Evolutionary conservation across 176 grass and related monocot species (phyloP), one percentile per base, ranked within the genome.

Genomic region (Oryza glumipatula): DNA sequence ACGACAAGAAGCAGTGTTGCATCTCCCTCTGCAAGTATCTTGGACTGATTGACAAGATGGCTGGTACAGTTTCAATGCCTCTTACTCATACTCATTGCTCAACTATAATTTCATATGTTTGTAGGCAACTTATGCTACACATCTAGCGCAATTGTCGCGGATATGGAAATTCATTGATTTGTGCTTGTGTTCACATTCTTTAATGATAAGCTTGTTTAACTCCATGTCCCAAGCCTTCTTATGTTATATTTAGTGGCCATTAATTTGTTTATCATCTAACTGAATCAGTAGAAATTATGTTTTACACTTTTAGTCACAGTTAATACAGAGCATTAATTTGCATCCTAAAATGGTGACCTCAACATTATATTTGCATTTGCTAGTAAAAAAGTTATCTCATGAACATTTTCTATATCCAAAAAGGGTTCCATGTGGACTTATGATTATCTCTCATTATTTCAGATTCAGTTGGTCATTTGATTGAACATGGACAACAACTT

Each of bases 21-120:
- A 14, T 83, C 32, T 43, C 70, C 2, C 73, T 88, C 66, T 83
- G 86, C 65, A 77, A 77, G 17, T 41, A 26, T 4, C 86, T 88
- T 41, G 86, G 86, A 7, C 21, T 88, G n/a, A 44, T 66, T 7
- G 24, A 16, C 0, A 66, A 70, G 15, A 19, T 88, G 67, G n/a
- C 30, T 65, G 86, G 80, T 88, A 88, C 28, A 56, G 74, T 67
- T 77, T 49, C 49, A 15, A 30, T 36, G 39, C 68, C 14, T 77
- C 51, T 41, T 41, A 41, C 0, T 41, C 30, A 2, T 41, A 41
- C 39, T 13, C 0, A 32, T 32, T 32, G 10, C 41, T 65, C 76
- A 78, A 22, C 36, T 24, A 17, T 69, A 48, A 5, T 61, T 52
- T 48, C 65, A 47, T 76, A 44, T 61, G 65, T 41, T 19, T 75